A percentile compares a stretch with the other conserved stretches of the same genome.
phyloP scores from a whole-genome alignment of 257 asterid species.

The Paraleonurus japonicus region DNA sequence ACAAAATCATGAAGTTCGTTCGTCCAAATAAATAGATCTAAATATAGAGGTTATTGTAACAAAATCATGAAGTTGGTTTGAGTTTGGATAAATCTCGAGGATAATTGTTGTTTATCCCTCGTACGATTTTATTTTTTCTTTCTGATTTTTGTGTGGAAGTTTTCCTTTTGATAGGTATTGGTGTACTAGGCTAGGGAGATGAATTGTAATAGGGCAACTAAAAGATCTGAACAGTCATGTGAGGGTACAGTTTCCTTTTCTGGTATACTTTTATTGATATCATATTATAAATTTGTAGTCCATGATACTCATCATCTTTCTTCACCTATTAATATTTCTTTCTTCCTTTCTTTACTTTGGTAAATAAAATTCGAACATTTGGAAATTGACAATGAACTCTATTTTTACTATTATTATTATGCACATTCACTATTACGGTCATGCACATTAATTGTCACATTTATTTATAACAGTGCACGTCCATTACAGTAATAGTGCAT shows the following conservation, averaged over 20 bases:
- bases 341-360: too few relatives aligned
- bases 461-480: too few relatives aligned
- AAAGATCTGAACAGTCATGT: slow-evolving; percentile 25
- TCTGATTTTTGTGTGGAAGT: neutral
- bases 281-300: neutral
- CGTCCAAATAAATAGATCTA: too few relatives aligned
- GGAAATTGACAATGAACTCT: too few relatives aligned
- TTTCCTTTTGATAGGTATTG: neutral
- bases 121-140: too few relatives aligned
- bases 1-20: neutral
- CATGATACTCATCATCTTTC: slow-evolving; percentile 1
- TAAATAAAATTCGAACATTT: too few relatives aligned
- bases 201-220: neutral
- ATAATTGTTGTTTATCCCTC: neutral
- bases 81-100: neutral
- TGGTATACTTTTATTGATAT: neutral
- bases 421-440: too few relatives aligned
- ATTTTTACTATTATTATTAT: too few relatives aligned
- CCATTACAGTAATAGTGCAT: too few relatives aligned
- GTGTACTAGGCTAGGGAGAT: neutral
- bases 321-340: neutral
- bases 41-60: neutral
- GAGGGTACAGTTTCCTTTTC: slow-evolving; percentile 23
- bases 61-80: neutral
- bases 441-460: too few relatives aligned